A percentile compares a stretch with the other conserved stretches of the same genome.
phyloP scores from a whole-genome alignment of 352 stramenopile species.

The Pythium oligandrum region DNA sequence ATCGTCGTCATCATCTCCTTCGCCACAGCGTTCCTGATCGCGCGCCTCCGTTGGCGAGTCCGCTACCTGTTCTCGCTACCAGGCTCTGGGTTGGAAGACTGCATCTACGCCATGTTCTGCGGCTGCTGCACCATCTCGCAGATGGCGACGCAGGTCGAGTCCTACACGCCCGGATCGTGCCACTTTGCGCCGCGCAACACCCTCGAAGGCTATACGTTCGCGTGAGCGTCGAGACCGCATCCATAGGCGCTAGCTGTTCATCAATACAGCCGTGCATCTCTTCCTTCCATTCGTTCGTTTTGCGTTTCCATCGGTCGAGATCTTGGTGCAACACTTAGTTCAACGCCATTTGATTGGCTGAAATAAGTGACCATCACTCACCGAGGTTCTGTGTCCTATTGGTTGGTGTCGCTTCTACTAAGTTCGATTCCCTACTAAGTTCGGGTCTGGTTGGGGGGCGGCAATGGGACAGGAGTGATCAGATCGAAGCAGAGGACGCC shows the following conservation, averaged over 20 bases:
- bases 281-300: no score
- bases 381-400: not conserved
- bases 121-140: constrained; percentile 16
- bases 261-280: no score
- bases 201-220: constrained; percentile 18
- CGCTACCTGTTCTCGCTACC: constrained; percentile 23
- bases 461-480: no score
- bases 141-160: constrained; percentile 18
- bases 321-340: no score
- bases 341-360: no score
- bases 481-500: no score
- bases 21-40: constrained; percentile 25
- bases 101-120: constrained; percentile 14
- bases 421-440: no score
- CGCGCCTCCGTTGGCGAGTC: constrained; percentile 46
- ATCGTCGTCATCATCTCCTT: constrained; percentile 29
- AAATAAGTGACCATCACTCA: constrained; percentile 1
- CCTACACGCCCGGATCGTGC: constrained; percentile 62
- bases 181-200: constrained; percentile 42
- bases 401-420: no score
- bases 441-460: no score
- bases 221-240: not conserved
- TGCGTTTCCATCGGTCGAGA: no score
- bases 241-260: no score
- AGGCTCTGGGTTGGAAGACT: constrained; percentile 16